Evolutionary conservation across 345 rosid species (phyloP), one percentile per base, ranked within the genome.

Genomic region (Eucalyptus tenuipes): DNA sequence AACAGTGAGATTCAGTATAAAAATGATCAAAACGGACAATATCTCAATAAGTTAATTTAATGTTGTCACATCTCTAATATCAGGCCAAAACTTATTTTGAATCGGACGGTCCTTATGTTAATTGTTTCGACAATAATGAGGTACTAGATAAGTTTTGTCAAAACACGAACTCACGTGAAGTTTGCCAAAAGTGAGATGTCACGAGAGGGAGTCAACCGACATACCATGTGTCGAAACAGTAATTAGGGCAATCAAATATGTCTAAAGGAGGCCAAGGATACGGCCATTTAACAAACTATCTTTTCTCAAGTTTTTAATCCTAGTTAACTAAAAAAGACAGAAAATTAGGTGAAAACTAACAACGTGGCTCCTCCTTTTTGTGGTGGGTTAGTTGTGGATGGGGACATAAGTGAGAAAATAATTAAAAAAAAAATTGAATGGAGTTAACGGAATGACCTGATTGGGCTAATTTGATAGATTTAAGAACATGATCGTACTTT

Each of bases 1-100:
- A 55, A 0, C 1, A 8, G 0, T 55, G 13, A 55, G 6, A 55
- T 25, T 55, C 3, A 2, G 0, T 55, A 25, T 55, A 24, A 55
- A 55, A 4, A 9, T 4, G 1, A 24, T 55, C 20, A 55, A 55
- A 24, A 25, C 0, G 3, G 6, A 10, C 13, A 55, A 55, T 55
- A 55, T 25, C 13, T 24, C 29, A 4, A 24, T 55, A 4, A 9
- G 29, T 55, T 10, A 24, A 55, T 55, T 55, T 22, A 55, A 8
- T 8, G 27, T 3, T 9, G 27, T 55, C 5, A 10, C 29, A 4
- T 55, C 42, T 31, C 4, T 33, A 68, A 10, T 31, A 17, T 31
- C 3, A 8, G 1, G 80, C 24, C 13, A 68, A 68, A 31, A 68
- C 10, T 68, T 31, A 16, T 68, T 18, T 33, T 40, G 27, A 71